phyloP scores from a whole-genome alignment of 2,329 filamentous ascomycete genomes.

The Alternaria brassicicola region DNA sequence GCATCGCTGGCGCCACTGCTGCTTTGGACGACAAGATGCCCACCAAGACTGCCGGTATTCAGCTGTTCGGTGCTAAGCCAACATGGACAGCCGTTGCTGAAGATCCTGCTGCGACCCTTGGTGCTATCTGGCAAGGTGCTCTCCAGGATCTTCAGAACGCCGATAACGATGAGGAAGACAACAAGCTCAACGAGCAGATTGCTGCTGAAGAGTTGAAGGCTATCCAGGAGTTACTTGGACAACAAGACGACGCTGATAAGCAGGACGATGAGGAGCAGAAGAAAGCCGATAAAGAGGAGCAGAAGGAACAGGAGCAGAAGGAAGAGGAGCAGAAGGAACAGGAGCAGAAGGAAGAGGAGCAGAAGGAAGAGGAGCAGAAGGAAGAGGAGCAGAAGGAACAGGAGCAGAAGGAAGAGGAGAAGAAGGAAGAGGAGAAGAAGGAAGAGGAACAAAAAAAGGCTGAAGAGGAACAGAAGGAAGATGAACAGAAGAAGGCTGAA shows the following conservation, averaged over 20 bases:
- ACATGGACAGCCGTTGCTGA: slow-evolving; percentile 34
- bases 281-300: slow-evolving; percentile 8
- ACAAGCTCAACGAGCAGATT: slow-evolving; percentile 28
- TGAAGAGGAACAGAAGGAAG: slow-evolving; percentile 7
- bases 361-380: background rate
- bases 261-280: slow-evolving; percentile 9
- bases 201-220: slow-evolving; percentile 29
- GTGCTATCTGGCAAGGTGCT: slow-evolving; percentile 34
- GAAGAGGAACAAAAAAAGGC: slow-evolving; percentile 9
- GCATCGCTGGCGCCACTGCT: slow-evolving; percentile 22
- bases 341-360: slow-evolving; percentile 1
- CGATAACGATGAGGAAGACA: slow-evolving; percentile 31
- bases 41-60: slow-evolving; percentile 32
- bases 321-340: slow-evolving; percentile 13
- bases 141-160: slow-evolving; percentile 34
- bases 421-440: background rate
- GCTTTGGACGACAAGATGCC: slow-evolving; percentile 16
- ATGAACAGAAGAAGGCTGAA: background rate
- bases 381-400: background rate
- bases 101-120: slow-evolving; percentile 39
- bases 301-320: slow-evolving; percentile 8
- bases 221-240: slow-evolving; percentile 10
- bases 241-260: background rate
- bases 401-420: background rate
- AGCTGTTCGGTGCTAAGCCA: slow-evolving; percentile 36